A percentile compares a stretch with the other conserved stretches of the same genome.
phyloP scores from a whole-genome alignment of 2,329 filamentous ascomycete genomes.

The Macrophomina tecta region DNA sequence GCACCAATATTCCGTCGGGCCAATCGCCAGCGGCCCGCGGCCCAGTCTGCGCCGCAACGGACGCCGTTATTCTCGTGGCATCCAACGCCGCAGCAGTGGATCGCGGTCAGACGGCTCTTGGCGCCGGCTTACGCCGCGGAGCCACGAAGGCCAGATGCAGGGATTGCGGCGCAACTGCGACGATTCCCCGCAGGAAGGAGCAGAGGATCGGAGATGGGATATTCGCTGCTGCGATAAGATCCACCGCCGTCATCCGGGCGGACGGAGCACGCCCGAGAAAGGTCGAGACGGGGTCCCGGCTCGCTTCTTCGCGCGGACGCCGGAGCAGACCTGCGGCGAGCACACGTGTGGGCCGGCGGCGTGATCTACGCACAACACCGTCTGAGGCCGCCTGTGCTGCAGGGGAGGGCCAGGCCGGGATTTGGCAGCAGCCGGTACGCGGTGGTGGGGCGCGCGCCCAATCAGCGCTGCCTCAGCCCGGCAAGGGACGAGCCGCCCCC shows the following conservation, averaged over 20 bases:
- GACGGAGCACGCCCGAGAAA: background rate
- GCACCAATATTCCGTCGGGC: too few relatives aligned
- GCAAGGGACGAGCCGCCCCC: constrained; percentile 11
- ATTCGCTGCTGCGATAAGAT: constrained; percentile 11
- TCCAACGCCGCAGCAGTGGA: background rate
- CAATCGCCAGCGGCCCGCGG: too few relatives aligned
- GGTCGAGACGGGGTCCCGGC: background rate
- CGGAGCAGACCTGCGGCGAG: background rate
- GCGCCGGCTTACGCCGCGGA: background rate
- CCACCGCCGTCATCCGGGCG: background rate
- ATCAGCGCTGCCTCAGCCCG: background rate
- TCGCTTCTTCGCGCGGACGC: background rate
- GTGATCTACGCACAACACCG: background rate
- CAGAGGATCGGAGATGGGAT: constrained; percentile 5
- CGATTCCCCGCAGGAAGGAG: constrained; percentile 6
- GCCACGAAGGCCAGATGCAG: background rate
- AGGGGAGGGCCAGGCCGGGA: background rate
- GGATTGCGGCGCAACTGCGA: background rate
- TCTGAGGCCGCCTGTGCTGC: too few relatives aligned
- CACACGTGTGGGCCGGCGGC: too few relatives aligned
- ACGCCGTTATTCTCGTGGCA: too few relatives aligned
- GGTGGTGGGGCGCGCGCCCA: background rate
- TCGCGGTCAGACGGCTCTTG: background rate
- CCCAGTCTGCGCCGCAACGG: too few relatives aligned
- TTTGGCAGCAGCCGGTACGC: background rate